phyloP scores from a whole-genome alignment of 768 basidiomycete species.

The Cyathus striatus region DNA sequence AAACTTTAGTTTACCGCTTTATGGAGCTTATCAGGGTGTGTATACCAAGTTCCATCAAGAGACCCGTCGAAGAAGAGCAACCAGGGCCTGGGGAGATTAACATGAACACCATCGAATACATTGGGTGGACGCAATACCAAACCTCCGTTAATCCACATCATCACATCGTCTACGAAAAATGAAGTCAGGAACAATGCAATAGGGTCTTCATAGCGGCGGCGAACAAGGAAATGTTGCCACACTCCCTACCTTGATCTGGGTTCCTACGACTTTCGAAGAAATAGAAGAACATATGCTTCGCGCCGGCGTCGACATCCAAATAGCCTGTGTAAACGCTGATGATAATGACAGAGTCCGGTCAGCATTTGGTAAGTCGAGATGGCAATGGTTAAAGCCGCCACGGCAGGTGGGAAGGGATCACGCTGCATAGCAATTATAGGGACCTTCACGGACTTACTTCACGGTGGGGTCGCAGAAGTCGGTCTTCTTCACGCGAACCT shows the following conservation, averaged over 20 bases:
- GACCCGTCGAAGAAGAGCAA: constrained; percentile 48
- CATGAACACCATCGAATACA: not conserved
- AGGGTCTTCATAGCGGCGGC: too few relatives aligned
- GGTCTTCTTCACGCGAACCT: constrained; percentile 56
- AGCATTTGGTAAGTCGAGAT: constrained; percentile 9
- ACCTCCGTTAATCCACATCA: constrained; percentile 72
- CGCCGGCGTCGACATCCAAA: constrained; percentile 40
- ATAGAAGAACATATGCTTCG: constrained; percentile 67
- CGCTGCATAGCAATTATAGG: not conserved
- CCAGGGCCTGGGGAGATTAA: constrained; percentile 41
- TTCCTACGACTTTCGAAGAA: constrained; percentile 68
- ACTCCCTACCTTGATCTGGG: constrained; percentile 41
- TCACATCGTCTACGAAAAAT: constrained; percentile 45
- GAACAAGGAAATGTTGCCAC: constrained; percentile 21
- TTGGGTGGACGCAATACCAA: constrained; percentile 7
- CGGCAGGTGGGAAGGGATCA: constrained; percentile 3
- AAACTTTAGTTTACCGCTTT: not conserved
- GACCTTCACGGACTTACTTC: constrained; percentile 30
- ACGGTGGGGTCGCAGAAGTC: constrained; percentile 63
- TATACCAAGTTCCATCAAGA: constrained; percentile 69
- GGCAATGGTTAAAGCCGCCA: constrained; percentile 4
- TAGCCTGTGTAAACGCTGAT: constrained; percentile 34
- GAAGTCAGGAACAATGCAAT: constrained; percentile 1
- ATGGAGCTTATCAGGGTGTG: constrained; percentile 15
- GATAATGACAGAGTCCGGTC: constrained; percentile 1